Evolutionary conservation across 345 rosid genomes (phyloP), one percentile per base, ranked within the genome.

Genomic region (Limnanthes douglasii): DNA sequence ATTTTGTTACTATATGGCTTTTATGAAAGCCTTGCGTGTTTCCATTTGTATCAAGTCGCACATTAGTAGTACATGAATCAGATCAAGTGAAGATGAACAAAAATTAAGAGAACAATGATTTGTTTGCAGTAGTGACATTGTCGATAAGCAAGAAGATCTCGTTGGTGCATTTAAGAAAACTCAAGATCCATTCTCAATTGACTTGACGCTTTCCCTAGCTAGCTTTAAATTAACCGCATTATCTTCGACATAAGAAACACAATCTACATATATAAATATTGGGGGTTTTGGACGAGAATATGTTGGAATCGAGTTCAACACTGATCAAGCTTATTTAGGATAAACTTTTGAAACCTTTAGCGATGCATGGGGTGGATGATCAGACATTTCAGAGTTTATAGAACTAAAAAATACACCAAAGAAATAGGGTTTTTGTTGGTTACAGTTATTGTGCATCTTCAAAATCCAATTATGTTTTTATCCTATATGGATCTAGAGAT

Each of bases 301-400:
- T 26, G 96, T 96, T 41, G 98, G 98, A 21, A 84, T 90, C 43
- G 96, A 78, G 65, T 90, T 90, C 37, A 78, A 78, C 18, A 69
- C 58, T 18, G 98, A 90, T 38, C 88, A 84, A 62, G 70, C 96
- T 51, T 70, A 96, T 1, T 50, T 90, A 46, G 94, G 81, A 21
- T 96, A 90, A 37, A 79, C 96, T 23, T 90, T 90, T 50, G 96
- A 84, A 54, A 65, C 80, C 31, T 77, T 90, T 50, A 53, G 66
- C 46, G 93, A 84, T 37, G 98, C 98, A 11, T 84, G 93, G 88
- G 98, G 98, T 48, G 98, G 96, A 26, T 96, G 94, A 22, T 65
- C 84, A 64, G 98, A 90, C 64, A 81, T 93, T 1, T 90, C 98
- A 0, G 96, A 84, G 64, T 90, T 77, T 26, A 68, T 90, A n/a